A percentile compares a stretch with the other conserved stretches of the same genome.
Evolutionary conservation across 305 asterid genomes (phyloP).

Genomic region (Fraxinus xanthoxyloides): DNA sequence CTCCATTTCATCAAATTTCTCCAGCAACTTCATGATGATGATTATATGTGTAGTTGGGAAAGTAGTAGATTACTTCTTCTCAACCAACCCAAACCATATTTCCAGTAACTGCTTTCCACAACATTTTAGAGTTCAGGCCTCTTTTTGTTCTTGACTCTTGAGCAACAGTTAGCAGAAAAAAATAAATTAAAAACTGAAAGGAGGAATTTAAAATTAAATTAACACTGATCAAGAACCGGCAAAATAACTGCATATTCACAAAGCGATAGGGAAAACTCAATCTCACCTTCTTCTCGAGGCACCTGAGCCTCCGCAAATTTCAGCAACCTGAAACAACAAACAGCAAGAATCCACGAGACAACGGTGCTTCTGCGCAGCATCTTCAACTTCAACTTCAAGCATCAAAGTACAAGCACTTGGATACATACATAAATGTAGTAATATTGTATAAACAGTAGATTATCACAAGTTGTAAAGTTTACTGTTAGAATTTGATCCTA

Average conservation of each 20-base stretch:
- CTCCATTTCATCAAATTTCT: background rate
- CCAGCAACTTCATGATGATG: background rate
- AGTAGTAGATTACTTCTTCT: background rate
- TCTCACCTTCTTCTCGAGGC: conserved; percentile 52
- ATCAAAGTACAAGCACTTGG: conserved; percentile 24
- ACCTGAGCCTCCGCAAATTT: conserved; percentile 42
- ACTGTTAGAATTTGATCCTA: background rate
- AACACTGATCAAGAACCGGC: background rate
- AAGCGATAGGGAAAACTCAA: conserved; percentile 3
- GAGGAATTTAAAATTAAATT: background rate
- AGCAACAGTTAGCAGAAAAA: background rate
- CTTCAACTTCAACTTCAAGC: conserved; percentile 22
- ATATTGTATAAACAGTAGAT: background rate
- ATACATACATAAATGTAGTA: background rate
- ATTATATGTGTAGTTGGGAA: background rate
- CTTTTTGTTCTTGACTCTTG: background rate
- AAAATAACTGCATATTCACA: background rate
- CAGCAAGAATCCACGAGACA: conserved; percentile 33
- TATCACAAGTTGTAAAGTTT: background rate
- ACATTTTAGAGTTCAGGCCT: background rate
- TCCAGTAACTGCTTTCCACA: background rate
- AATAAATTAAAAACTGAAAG: background rate
- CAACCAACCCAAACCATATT: background rate
- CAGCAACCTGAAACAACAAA: conserved; percentile 24
- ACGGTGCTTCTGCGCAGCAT: conserved; percentile 26